Evolutionary conservation across 257 asterid genomes (phyloP).

Genomic region (Ehretia macrophylla): DNA sequence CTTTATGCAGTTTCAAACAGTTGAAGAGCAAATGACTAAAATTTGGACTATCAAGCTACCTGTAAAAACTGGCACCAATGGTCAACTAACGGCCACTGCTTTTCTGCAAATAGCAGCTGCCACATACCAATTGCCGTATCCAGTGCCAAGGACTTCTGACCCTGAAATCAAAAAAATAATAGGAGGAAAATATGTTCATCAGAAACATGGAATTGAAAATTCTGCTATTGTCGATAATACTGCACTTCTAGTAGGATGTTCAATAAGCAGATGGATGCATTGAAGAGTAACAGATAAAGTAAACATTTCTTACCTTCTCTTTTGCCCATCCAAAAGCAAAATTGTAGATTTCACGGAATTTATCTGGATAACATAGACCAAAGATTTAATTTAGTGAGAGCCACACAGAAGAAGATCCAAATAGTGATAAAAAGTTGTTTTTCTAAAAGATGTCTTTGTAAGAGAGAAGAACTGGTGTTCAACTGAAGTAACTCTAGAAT

Average conservation of each 20-base stretch:
- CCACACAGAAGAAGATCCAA: neutral
- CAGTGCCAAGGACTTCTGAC: conserved; percentile 95
- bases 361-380: conserved; percentile 47
- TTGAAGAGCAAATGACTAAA: no score
- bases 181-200: no score
- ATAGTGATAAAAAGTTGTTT: neutral
- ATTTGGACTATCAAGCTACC: conserved; percentile 30
- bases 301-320: conserved; percentile 60
- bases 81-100: conserved; percentile 89
- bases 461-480: no score
- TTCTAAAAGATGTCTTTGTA: no score
- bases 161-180: conserved; percentile 45
- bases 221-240: neutral
- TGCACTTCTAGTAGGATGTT: neutral
- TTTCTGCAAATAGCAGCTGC: conserved; percentile 94
- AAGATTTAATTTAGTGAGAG: conserved; percentile 16
- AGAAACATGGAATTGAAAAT: neutral
- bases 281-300: neutral
- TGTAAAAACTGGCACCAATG: conserved; percentile 99
- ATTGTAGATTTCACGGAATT: conserved; percentile 86
- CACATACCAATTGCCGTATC: conserved; percentile 99
- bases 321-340: conserved; percentile 99
- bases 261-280: neutral
- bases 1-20: no score
- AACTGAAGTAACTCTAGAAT: no score